Percentiles rank a stretch among this genome's conserved stretches.
Evolutionary conservation across 495 filamentous ascomycete genomes (phyloP).

Genomic region (Xylaria longipes): DNA sequence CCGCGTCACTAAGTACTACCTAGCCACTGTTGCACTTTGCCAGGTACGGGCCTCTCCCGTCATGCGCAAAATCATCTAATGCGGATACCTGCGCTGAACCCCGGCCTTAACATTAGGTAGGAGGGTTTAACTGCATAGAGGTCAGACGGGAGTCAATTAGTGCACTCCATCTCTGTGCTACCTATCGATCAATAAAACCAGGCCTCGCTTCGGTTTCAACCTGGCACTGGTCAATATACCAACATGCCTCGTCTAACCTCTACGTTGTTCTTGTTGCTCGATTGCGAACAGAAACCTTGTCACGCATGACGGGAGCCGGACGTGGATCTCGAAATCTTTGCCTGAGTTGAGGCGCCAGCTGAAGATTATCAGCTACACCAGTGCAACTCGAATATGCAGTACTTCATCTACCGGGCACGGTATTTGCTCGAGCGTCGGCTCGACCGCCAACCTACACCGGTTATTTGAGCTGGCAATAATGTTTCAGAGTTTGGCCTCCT

Average conservation of each 20-base stretch:
- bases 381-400: constrained; percentile 4
- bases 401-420: neutral
- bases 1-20: neutral
- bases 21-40: neutral
- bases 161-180: neutral
- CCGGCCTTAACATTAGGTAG: no score
- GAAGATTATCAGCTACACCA: neutral
- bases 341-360: constrained; percentile 2
- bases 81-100: constrained; percentile 5
- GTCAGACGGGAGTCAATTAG: no score
- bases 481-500: neutral
- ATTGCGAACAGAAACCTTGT: constrained; percentile 1
- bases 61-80: neutral
- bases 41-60: neutral
- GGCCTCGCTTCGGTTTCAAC: neutral
- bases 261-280: neutral
- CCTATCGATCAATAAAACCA: neutral
- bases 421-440: neutral
- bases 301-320: neutral
- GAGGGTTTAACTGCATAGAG: no score
- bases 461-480: neutral
- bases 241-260: neutral
- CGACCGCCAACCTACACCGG: neutral
- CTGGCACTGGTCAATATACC: neutral
- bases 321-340: neutral